Percentiles rank a stretch among this genome's conserved stretches.
These are phyloP conservation scores for Sporothrix sp. DNA, from an alignment of 2,329 filamentous ascomycete species.

Conservation along the genomic window DNA sequence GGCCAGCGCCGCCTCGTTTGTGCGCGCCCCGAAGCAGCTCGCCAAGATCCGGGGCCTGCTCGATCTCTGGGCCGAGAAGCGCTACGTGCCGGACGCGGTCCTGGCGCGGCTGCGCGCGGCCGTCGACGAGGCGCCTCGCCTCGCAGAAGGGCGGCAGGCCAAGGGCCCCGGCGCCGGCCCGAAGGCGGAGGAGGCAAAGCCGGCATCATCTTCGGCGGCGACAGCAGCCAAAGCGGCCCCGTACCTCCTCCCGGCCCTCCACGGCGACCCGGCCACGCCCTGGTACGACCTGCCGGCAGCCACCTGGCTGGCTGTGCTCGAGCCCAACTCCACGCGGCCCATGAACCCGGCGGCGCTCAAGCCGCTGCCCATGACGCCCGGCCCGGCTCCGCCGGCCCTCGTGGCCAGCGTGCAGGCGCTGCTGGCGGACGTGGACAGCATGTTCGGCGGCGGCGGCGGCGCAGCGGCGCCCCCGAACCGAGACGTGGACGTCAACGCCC, in stretches of 20 bases:
- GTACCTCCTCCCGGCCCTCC: conserved; percentile 62
- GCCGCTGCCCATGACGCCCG: conserved; percentile 59
- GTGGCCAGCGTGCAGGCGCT: conserved; percentile 60
- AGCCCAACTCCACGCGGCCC: conserved; percentile 63
- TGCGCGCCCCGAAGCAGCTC: conserved; percentile 55
- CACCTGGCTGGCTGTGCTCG: conserved; percentile 69
- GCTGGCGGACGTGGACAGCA: conserved; percentile 56
- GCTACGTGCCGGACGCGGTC: conserved; percentile 46
- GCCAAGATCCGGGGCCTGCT: conserved; percentile 56
- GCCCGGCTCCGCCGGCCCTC: conserved; percentile 57
- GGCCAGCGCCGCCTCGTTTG: conserved; percentile 45
- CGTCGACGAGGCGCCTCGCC: conserved; percentile 29
- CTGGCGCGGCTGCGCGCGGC: conserved; percentile 50
- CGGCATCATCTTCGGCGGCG: conserved; percentile 18
- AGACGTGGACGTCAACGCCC: conserved; percentile 57
- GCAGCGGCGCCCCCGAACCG: conserved; percentile 32
- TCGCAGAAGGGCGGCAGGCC: conserved; percentile 24
- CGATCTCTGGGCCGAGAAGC: conserved; percentile 58
- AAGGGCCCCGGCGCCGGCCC: no score
- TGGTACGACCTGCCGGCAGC: conserved; percentile 79
- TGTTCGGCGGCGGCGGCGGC: conserved; percentile 46
- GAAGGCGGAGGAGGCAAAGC: conserved; percentile 16
- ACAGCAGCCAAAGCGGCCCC: conserved; percentile 34
- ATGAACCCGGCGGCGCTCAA: conserved; percentile 63
- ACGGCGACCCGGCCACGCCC: conserved; percentile 62